phyloP scores from a whole-genome alignment of 1,139 yeast genomes.

The Torulaspora pretoriensis region DNA sequence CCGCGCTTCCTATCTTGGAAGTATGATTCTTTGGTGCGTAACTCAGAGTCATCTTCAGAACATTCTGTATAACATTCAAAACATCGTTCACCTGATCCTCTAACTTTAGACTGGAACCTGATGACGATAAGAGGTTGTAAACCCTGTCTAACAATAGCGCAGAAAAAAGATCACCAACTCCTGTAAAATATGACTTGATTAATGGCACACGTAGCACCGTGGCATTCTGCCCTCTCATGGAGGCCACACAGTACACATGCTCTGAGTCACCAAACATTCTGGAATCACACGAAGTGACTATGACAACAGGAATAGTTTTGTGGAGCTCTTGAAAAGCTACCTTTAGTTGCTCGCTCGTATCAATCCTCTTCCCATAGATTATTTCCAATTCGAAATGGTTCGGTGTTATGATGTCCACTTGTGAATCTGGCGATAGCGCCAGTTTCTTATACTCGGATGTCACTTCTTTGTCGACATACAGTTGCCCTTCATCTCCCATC shows the following conservation, averaged over 20 bases:
- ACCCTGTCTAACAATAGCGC: constrained; percentile 64
- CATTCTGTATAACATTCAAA: constrained; percentile 32
- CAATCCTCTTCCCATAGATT: constrained; percentile 46
- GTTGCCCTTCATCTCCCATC: constrained; percentile 82
- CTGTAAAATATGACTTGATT: constrained; percentile 75
- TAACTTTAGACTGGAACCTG: constrained; percentile 11
- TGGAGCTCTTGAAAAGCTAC: constrained; percentile 45
- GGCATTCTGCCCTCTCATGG: constrained; percentile 23
- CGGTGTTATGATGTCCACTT: constrained; percentile 74
- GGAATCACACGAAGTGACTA: constrained; percentile 33
- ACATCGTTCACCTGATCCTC: constrained; percentile 31
- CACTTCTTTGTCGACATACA: constrained; percentile 72
- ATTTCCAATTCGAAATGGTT: constrained; percentile 87
- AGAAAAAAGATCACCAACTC: constrained; percentile 89
- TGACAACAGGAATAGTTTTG: constrained; percentile 31
- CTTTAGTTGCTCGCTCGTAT: constrained; percentile 38
- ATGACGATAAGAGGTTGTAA: constrained; percentile 18
- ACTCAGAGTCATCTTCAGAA: constrained; percentile 26
- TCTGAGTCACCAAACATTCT: constrained; percentile 26
- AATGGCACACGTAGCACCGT: constrained; percentile 47
- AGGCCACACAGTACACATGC: constrained; percentile 39
- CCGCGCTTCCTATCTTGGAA: constrained; percentile 29
- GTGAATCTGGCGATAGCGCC: constrained; percentile 43
- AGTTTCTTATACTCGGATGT: constrained; percentile 55
- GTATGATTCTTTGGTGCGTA: constrained; percentile 22